Evolutionary conservation across 2,329 filamentous ascomycete genomes (phyloP).

Genomic region (Penicillium sp.): DNA sequence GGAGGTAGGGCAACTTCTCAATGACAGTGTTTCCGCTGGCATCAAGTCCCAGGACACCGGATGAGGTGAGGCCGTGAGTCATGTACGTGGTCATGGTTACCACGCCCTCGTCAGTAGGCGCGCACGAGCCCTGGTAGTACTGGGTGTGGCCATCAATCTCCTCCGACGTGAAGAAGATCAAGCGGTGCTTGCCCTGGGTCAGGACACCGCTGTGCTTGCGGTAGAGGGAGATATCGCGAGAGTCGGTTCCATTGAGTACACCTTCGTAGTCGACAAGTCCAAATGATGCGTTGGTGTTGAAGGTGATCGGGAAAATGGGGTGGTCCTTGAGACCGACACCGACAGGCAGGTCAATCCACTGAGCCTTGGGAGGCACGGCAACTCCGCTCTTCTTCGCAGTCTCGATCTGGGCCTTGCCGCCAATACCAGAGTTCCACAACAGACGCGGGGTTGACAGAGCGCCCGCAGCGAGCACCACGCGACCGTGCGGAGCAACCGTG

Average conservation of each 20-base stretch:
- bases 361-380: conserved; percentile 33
- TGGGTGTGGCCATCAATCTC: conserved; percentile 20
- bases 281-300: conserved; percentile 17
- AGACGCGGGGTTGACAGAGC: conserved; percentile 63
- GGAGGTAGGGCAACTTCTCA: conserved; percentile 21
- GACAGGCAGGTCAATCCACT: conserved; percentile 47
- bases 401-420: conserved; percentile 45
- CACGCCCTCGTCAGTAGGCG: conserved; percentile 12
- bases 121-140: conserved; percentile 23
- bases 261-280: conserved; percentile 13
- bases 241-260: conserved; percentile 16
- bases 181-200: conserved; percentile 22
- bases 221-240: conserved; percentile 21
- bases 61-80: conserved; percentile 24
- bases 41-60: conserved; percentile 21
- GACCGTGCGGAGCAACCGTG: conserved; percentile 52
- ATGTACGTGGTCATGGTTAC: conserved; percentile 22
- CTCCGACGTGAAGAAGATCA: conserved; percentile 23
- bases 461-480: conserved; percentile 60
- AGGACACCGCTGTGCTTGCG: conserved; percentile 14
- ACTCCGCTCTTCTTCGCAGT: conserved; percentile 40
- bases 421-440: conserved; percentile 61
- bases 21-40: conserved; percentile 21
- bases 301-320: conserved; percentile 19
- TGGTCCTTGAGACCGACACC: conserved; percentile 44